Conservation (phyloP, 2,329 filamentous ascomycete genomes). For the Aspergillus viridinutans region DNA sequence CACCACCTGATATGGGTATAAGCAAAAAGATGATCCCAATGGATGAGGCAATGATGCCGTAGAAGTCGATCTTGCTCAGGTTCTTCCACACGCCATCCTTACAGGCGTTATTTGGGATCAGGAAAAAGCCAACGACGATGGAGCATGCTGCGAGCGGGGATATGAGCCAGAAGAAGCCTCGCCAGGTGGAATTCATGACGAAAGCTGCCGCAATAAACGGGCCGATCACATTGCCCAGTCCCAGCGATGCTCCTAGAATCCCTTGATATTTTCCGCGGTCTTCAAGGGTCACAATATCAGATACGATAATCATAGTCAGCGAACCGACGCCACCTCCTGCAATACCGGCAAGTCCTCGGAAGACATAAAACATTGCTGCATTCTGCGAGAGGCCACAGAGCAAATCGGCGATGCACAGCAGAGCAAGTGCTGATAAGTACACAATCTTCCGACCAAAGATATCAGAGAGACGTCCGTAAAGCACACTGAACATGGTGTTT, state of each 20-base stretch:
- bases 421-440: slow-evolving; percentile 49
- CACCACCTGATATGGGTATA: slow-evolving; percentile 61
- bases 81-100: slow-evolving; percentile 47
- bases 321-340: slow-evolving; percentile 59
- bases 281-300: slow-evolving; percentile 56
- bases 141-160: slow-evolving; percentile 49
- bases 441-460: slow-evolving; percentile 59
- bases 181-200: slow-evolving; percentile 41
- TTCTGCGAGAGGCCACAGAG: slow-evolving; percentile 56
- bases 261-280: slow-evolving; percentile 55
- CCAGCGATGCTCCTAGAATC: slow-evolving; percentile 43
- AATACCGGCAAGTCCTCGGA: slow-evolving; percentile 58
- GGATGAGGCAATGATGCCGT: slow-evolving; percentile 53
- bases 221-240: slow-evolving; percentile 45
- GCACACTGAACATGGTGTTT: slow-evolving; percentile 60
- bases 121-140: slow-evolving; percentile 46
- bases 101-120: slow-evolving; percentile 50
- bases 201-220: slow-evolving; percentile 48
- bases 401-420: slow-evolving; percentile 55
- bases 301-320: slow-evolving; percentile 59
- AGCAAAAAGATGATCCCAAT: slow-evolving; percentile 57
- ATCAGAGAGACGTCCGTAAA: slow-evolving; percentile 61
- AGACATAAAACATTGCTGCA: slow-evolving; percentile 57
- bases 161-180: slow-evolving; percentile 49
- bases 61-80: slow-evolving; percentile 56